These are phyloP conservation scores for Epichloe amarillans DNA, from an alignment of 2,329 filamentous ascomycete species.

Conservation along the genomic window DNA sequence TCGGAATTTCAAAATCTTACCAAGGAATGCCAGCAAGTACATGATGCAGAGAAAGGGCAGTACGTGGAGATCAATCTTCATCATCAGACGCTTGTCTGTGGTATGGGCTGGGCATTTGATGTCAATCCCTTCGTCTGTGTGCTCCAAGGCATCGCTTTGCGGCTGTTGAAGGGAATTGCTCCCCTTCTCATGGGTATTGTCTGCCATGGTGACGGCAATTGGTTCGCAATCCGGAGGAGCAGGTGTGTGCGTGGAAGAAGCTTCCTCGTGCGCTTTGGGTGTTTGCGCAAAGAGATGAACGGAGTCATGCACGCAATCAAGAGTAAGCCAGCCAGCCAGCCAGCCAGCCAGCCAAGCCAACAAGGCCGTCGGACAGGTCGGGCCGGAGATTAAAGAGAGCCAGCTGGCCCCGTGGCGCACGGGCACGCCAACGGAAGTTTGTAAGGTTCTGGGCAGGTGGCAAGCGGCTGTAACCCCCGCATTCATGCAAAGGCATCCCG, in stretches of 20 bases:
- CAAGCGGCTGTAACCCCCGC: too few relatives aligned
- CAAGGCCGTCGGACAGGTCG: too few relatives aligned
- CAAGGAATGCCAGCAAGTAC: constrained; percentile 57
- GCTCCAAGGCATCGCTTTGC: constrained; percentile 1
- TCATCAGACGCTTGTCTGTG: constrained; percentile 51
- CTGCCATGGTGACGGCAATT: constrained; percentile 8
- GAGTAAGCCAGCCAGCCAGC: too few relatives aligned
- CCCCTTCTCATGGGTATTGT: constrained; percentile 8
- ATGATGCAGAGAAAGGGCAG: constrained; percentile 61
- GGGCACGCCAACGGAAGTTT: too few relatives aligned
- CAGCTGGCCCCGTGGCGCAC: too few relatives aligned
- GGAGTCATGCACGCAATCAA: not conserved
- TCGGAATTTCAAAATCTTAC: constrained; percentile 12
- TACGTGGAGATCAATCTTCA: constrained; percentile 57
- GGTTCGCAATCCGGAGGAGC: not conserved
- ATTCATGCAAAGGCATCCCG: too few relatives aligned
- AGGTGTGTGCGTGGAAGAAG: not conserved
- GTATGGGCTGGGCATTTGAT: constrained; percentile 36
- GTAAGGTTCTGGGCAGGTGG: too few relatives aligned
- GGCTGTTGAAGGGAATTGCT: constrained; percentile 8
- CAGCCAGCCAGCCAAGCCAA: too few relatives aligned
- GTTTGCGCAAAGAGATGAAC: not conserved
- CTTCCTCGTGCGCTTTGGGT: not conserved
- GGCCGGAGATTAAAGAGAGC: too few relatives aligned
- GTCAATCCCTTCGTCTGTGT: constrained; percentile 3